phyloP scores from a whole-genome alignment of 495 filamentous ascomycete genomes.

The Daldinia childiae region DNA sequence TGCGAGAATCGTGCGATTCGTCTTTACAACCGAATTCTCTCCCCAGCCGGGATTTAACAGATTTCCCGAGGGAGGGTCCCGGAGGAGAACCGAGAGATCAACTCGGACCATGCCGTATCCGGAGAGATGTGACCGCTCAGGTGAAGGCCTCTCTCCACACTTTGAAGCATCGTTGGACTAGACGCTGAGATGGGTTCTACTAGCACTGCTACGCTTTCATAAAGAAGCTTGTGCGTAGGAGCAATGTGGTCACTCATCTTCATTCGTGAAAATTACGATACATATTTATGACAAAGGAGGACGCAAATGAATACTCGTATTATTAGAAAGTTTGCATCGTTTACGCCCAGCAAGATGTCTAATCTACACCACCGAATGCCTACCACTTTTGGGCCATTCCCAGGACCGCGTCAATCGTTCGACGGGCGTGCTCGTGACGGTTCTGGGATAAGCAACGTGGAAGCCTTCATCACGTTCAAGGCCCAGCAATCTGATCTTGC shows the following conservation, averaged over 20 bases:
- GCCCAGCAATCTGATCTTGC: background rate
- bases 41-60: background rate
- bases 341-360: background rate
- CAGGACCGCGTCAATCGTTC: constrained; percentile 20
- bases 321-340: background rate
- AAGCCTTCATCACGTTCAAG: constrained; percentile 24
- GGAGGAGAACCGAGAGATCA: constrained; percentile 9
- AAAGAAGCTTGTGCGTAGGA: background rate
- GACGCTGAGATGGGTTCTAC: background rate
- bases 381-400: constrained; percentile 17
- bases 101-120: constrained; percentile 2
- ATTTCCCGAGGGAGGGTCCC: background rate
- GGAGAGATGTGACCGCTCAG: background rate
- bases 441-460: constrained; percentile 4
- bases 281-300: background rate
- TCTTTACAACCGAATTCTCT: background rate
- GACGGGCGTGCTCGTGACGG: constrained; percentile 10
- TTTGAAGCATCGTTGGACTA: constrained; percentile 1
- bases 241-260: background rate
- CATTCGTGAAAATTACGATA: background rate
- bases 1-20: background rate
- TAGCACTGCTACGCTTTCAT: background rate
- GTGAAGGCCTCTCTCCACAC: background rate
- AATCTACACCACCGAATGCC: constrained; percentile 22
- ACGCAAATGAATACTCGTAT: constrained; percentile 4